These are phyloP conservation scores for Leishmania mexicana DNA, from an alignment of 208 protist genomes.

Conservation along the genomic window DNA sequence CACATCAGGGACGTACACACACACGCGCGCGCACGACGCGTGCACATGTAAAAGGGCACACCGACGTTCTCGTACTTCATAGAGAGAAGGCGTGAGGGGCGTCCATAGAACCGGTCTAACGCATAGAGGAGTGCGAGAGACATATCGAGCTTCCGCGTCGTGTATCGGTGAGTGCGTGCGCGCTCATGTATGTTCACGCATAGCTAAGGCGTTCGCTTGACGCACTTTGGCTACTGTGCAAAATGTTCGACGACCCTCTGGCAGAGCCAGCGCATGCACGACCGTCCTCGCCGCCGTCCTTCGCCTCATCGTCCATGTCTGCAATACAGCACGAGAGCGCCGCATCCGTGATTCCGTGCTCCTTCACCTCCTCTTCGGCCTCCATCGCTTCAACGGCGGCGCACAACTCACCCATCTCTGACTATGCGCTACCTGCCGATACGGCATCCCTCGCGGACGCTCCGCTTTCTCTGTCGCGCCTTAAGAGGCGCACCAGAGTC, in stretches of 20 bases:
- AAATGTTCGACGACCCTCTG: background rate
- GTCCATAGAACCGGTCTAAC: background rate
- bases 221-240: background rate
- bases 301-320: constrained; percentile 3
- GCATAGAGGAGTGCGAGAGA: background rate
- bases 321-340: background rate
- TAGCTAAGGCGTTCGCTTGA: constrained; percentile 3
- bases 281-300: background rate
- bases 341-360: background rate
- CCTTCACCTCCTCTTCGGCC: background rate
- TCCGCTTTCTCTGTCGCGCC: constrained; percentile 40
- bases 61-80: background rate
- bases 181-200: background rate
- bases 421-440: background rate
- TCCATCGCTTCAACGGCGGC: background rate
- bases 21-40: background rate
- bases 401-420: background rate
- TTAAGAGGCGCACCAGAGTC: constrained; percentile 45
- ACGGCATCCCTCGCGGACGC: constrained; percentile 2
- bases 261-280: background rate
- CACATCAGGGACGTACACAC: background rate
- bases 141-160: background rate
- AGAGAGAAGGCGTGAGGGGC: background rate
- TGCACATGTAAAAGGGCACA: background rate
- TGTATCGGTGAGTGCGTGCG: background rate